Percentiles rank a stretch among this genome's conserved stretches.
Evolutionary conservation across 139 green algal genomes (phyloP).

Genomic region (Picochlorum sp.): DNA sequence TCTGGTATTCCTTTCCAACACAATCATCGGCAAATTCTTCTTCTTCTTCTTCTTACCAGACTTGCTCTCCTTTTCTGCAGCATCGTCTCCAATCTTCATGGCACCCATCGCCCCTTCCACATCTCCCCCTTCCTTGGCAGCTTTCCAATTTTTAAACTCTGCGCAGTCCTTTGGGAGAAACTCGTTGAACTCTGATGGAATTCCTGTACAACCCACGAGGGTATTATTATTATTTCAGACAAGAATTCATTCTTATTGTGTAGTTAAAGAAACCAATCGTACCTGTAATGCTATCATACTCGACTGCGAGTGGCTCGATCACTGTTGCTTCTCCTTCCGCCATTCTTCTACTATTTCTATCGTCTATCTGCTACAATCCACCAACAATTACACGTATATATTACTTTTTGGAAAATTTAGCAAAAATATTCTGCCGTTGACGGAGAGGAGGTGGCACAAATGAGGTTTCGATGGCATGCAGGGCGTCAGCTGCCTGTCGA

Average conservation of each 20-base stretch:
- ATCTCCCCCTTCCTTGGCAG: constrained; percentile 43
- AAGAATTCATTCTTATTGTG: neutral
- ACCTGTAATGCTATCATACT: constrained; percentile 72
- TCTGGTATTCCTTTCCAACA: constrained; percentile 65
- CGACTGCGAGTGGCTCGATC: constrained; percentile 46
- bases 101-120: constrained; percentile 34
- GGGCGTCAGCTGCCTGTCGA: too few species aligned
- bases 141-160: constrained; percentile 83
- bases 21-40: constrained; percentile 28
- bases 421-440: too few species aligned
- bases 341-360: neutral
- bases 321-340: neutral
- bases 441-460: too few species aligned
- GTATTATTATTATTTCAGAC: neutral
- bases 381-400: too few species aligned
- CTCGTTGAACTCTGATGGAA: constrained; percentile 77
- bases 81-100: constrained; percentile 35
- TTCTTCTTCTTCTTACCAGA: constrained; percentile 75
- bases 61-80: constrained; percentile 41
- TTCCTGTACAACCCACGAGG: constrained; percentile 26
- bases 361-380: neutral
- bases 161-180: constrained; percentile 69
- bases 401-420: too few species aligned
- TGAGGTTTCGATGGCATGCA: too few species aligned
- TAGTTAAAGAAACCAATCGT: neutral